Percentiles rank a stretch among this genome's conserved stretches.
These are phyloP conservation scores for Epichloe glyceriae DNA, from an alignment of 2,329 filamentous ascomycete genomes.

Conservation along the genomic window DNA sequence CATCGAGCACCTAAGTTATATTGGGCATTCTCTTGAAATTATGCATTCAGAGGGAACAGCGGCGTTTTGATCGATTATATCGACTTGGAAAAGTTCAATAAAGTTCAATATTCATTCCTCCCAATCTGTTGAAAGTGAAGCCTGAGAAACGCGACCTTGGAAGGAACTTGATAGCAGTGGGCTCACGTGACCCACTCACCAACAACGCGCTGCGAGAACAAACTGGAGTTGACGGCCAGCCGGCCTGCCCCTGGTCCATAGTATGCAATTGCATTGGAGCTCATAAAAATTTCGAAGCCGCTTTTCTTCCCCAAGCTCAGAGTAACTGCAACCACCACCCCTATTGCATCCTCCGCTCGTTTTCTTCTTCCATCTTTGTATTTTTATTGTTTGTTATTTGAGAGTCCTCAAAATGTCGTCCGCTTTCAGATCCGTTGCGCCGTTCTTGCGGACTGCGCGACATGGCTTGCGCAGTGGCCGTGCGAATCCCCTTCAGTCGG, in stretches of 20 bases:
- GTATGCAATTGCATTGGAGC: conserved; percentile 10
- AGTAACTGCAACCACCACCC: conserved; percentile 11
- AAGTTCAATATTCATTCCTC: too few relatives aligned
- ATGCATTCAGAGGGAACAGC: too few relatives aligned
- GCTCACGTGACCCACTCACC: conserved; percentile 6
- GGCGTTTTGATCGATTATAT: too few relatives aligned
- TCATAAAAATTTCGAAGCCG: conserved; percentile 25
- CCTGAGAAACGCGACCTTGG: not conserved
- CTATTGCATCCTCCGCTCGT: conserved; percentile 7
- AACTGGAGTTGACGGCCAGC: not conserved
- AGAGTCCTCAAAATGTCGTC: conserved; percentile 53
- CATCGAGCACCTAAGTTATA: too few relatives aligned
- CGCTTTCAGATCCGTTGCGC: conserved; percentile 64
- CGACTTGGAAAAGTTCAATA: too few relatives aligned
- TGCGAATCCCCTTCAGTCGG: conserved; percentile 65
- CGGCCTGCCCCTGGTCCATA: conserved; percentile 1
- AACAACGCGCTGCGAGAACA: not conserved
- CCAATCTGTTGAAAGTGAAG: too few relatives aligned
- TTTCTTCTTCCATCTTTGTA: conserved; percentile 15
- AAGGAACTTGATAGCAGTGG: not conserved
- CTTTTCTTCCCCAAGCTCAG: conserved; percentile 9
- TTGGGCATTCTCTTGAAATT: too few relatives aligned
- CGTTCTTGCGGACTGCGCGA: conserved; percentile 72
- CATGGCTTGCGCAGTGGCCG: conserved; percentile 56
- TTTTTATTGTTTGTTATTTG: conserved; percentile 2